These are phyloP conservation scores for Suillus luteus DNA, from an alignment of 768 basidiomycete species.

Conservation along the genomic window DNA sequence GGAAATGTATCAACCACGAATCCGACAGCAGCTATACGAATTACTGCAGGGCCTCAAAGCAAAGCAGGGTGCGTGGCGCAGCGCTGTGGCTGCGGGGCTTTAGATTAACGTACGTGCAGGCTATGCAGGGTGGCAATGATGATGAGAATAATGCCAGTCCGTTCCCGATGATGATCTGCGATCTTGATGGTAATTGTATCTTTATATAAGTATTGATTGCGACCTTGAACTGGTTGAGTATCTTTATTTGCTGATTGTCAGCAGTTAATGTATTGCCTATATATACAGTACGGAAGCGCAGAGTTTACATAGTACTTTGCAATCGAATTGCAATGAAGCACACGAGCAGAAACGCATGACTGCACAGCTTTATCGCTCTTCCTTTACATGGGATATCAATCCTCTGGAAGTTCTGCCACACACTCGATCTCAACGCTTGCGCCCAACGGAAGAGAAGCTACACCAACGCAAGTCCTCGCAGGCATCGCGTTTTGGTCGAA, in stretches of 20 bases:
- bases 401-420: conserved; percentile 41
- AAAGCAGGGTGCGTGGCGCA: conserved; percentile 43
- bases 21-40: conserved; percentile 38
- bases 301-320: conserved; percentile 4
- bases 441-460: conserved; percentile 51
- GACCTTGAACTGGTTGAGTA: neutral
- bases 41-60: conserved; percentile 43
- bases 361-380: neutral
- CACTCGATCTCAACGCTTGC: conserved; percentile 65
- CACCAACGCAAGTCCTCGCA: conserved; percentile 61
- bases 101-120: conserved; percentile 7
- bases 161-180: neutral
- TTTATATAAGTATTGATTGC: conserved; percentile 4
- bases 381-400: neutral
- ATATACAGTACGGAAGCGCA: neutral
- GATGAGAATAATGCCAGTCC: conserved; percentile 2
- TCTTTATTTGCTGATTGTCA: neutral
- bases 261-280: conserved; percentile 7
- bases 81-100: conserved; percentile 11
- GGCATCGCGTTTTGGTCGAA: conserved; percentile 48
- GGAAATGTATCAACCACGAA: conserved; percentile 39
- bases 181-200: conserved; percentile 1
- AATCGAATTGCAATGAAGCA: neutral
- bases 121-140: conserved; percentile 11
- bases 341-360: neutral